Percentiles rank a stretch among this genome's conserved stretches.
Evolutionary conservation across 2,329 filamentous ascomycete genomes (phyloP).

Genomic region (Trichophyton rubrum): DNA sequence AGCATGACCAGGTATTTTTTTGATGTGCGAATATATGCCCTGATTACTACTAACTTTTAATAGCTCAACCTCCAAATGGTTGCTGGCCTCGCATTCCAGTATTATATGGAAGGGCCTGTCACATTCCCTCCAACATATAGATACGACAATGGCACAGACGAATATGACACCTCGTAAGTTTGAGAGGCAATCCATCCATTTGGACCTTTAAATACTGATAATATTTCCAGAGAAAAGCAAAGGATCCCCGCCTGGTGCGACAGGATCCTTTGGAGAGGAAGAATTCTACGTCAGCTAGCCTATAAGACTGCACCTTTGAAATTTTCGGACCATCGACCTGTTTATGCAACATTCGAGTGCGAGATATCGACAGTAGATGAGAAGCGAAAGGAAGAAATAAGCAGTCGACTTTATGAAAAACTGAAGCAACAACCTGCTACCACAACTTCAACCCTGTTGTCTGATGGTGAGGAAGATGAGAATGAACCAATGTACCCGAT

Average conservation of each 20-base stretch:
- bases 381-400: constrained; percentile 55
- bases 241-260: constrained; percentile 97
- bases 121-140: constrained; percentile 91
- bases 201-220: constrained; percentile 20
- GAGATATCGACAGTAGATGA: constrained; percentile 72
- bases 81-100: constrained; percentile 74
- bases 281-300: constrained; percentile 65
- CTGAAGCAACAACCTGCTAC: constrained; percentile 40
- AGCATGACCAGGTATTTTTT: constrained; percentile 65
- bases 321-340: constrained; percentile 93
- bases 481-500: constrained; percentile 74
- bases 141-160: constrained; percentile 77
- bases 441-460: constrained; percentile 12
- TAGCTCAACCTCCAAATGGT: constrained; percentile 94
- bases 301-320: constrained; percentile 72
- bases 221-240: constrained; percentile 59
- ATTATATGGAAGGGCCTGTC: constrained; percentile 81
- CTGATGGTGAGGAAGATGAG: constrained; percentile 19
- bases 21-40: constrained; percentile 7
- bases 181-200: not conserved
- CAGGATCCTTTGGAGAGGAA: constrained; percentile 75
- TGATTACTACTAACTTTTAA: not conserved
- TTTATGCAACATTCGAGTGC: constrained; percentile 81
- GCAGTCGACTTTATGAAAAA: constrained; percentile 58
- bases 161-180: constrained; percentile 76